These are phyloP conservation scores for Tolypocladium ovalisporum DNA, from an alignment of 2,329 filamentous ascomycete genomes.

Conservation along the genomic window DNA sequence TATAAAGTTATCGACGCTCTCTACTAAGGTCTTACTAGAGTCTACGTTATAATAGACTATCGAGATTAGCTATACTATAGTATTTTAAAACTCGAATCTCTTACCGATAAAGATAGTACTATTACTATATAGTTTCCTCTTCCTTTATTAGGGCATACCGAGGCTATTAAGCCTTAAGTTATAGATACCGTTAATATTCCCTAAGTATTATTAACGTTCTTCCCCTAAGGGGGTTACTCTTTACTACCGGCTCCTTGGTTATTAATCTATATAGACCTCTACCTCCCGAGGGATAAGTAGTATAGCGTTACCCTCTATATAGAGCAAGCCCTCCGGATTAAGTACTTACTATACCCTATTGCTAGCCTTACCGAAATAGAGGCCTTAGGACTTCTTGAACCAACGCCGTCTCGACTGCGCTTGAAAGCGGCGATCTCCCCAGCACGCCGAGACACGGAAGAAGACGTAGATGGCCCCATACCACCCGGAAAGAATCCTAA, in stretches of 20 bases:
- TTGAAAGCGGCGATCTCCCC: too few relatives aligned
- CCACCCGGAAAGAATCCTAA: not conserved
- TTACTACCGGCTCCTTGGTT: constrained; percentile 1
- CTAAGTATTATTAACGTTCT: constrained; percentile 3
- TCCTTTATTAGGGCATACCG: not conserved
- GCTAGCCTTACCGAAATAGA: not conserved
- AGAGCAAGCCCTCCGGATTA: not conserved
- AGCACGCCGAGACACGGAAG: too few relatives aligned
- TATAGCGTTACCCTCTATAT: constrained; percentile 3
- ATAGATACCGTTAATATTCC: constrained; percentile 1
- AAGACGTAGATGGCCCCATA: too few relatives aligned
- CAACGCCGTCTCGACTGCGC: constrained; percentile 1
- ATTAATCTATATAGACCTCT: constrained; percentile 3
- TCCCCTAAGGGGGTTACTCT: not conserved
- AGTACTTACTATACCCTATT: not conserved
- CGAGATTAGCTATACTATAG: not conserved
- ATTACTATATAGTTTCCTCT: constrained; percentile 1
- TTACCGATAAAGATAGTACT: not conserved
- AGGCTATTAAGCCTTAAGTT: not conserved
- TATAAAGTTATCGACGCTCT: constrained; percentile 2
- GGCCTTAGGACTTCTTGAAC: not conserved
- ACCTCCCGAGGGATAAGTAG: not conserved
- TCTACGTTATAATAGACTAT: constrained; percentile 1
- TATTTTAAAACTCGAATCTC: constrained; percentile 1
- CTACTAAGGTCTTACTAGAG: not conserved